A percentile compares a stretch with the other conserved stretches of the same genome.
Evolutionary conservation across 371 early-diverging fungal genomes (phyloP).

Genomic region (Actinomucor elegans): DNA sequence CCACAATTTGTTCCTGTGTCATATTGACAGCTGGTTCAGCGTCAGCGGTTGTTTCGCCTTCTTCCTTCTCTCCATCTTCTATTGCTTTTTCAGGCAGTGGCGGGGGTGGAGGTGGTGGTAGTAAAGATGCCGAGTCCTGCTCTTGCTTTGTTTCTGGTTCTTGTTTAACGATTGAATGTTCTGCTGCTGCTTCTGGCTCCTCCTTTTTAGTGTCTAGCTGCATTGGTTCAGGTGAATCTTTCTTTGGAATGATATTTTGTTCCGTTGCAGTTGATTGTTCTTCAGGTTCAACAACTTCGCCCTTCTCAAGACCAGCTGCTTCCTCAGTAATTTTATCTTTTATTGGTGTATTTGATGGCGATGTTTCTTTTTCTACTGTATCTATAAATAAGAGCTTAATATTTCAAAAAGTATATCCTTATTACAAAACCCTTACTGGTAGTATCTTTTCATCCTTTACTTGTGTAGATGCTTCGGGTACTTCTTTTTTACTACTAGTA

Average conservation of each 20-base stretch:
- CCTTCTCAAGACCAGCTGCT: background rate
- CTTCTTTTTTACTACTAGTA: too few species aligned
- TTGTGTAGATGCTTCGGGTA: too few species aligned
- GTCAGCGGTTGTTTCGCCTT: background rate
- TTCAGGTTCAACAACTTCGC: conserved; percentile 1
- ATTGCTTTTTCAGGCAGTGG: background rate
- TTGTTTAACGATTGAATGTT: background rate
- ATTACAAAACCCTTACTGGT: too few species aligned
- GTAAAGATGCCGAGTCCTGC: conserved; percentile 1
- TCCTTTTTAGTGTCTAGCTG: background rate
- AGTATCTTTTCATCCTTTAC: too few species aligned
- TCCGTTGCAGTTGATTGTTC: background rate
- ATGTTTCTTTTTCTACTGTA: too few species aligned
- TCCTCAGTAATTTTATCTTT: background rate
- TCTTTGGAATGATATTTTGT: background rate
- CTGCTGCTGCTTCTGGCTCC: background rate
- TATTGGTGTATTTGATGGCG: too few species aligned
- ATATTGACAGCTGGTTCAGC: conserved; percentile 1
- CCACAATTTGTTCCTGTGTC: conserved; percentile 52
- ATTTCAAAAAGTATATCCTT: too few species aligned
- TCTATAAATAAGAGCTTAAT: too few species aligned
- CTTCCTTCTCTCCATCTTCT: background rate
- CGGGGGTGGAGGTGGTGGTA: conserved; percentile 7
- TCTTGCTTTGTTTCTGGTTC: background rate
- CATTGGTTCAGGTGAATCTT: conserved; percentile 1